These are phyloP conservation scores for Pichia sp. DNA, from an alignment of 1,139 yeast species.

Conservation along the genomic window DNA sequence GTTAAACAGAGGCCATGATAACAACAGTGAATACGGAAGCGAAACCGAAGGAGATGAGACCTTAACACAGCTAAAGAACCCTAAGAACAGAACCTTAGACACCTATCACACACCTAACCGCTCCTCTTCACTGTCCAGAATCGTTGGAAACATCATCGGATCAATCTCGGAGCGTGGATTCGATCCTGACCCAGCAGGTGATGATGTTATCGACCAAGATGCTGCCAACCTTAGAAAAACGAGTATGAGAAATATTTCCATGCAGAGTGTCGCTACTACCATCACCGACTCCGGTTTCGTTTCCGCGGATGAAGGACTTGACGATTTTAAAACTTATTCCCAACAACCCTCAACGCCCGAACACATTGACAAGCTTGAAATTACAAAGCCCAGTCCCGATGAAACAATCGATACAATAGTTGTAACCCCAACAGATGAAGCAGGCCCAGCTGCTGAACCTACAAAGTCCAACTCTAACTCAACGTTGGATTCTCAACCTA, in stretches of 20 bases:
- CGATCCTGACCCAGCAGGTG: slow-evolving; percentile 3
- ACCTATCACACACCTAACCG: background rate
- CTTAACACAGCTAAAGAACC: background rate
- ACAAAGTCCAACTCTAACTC: background rate
- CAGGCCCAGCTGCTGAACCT: background rate
- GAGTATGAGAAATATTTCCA: slow-evolving; percentile 23
- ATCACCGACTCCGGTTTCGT: slow-evolving; percentile 30
- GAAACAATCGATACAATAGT: slow-evolving; percentile 14
- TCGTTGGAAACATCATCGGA: slow-evolving; percentile 13
- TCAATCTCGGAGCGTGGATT: slow-evolving; percentile 7
- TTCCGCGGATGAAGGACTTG: slow-evolving; percentile 29
- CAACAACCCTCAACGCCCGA: background rate
- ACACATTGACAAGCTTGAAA: background rate
- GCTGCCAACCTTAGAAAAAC: slow-evolving; percentile 4
- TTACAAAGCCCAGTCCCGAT: slow-evolving; percentile 3
- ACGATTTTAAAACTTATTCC: slow-evolving; percentile 2
- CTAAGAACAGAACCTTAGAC: background rate
- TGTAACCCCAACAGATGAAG: slow-evolving; percentile 6
- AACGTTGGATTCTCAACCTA: background rate
- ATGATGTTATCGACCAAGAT: slow-evolving; percentile 12
- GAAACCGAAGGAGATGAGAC: slow-evolving; percentile 24
- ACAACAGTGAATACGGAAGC: slow-evolving; percentile 31
- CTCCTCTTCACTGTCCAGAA: background rate
- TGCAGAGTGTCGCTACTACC: slow-evolving; percentile 27
- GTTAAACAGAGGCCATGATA: slow-evolving; percentile 4